Conservation (phyloP, 352 stramenopile species). For the Globisporangium okanoganense region DNA sequence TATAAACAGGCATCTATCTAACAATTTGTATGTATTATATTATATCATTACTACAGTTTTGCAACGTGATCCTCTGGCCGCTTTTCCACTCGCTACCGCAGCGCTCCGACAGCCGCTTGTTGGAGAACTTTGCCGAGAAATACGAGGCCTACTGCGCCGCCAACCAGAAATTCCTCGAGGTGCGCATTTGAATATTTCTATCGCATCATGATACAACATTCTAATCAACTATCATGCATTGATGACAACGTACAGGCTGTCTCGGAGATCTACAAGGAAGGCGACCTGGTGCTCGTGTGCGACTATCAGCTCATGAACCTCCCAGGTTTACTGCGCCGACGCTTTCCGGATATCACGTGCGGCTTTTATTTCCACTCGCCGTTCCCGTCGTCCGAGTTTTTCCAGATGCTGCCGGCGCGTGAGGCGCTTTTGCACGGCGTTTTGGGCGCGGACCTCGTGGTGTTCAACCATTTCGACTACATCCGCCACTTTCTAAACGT, state of each 20-base stretch:
- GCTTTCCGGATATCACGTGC: conserved; percentile 75
- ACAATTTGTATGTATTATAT: too few species aligned
- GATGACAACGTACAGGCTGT: too few species aligned
- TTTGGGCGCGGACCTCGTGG: conserved; percentile 80
- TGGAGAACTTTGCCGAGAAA: conserved; percentile 83
- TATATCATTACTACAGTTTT: conserved; percentile 44
- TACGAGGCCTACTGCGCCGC: conserved; percentile 87
- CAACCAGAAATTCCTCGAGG: conserved; percentile 86
- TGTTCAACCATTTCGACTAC: conserved; percentile 91
- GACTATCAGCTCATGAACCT: conserved; percentile 90
- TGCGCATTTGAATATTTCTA: conserved; percentile 8
- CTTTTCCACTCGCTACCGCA: conserved; percentile 89
- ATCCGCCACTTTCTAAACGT: conserved; percentile 85
- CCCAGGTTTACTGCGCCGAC: conserved; percentile 65
- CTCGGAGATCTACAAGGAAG: conserved; percentile 80
- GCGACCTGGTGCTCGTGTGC: conserved; percentile 84
- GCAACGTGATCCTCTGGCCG: conserved; percentile 88
- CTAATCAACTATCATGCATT: too few species aligned
- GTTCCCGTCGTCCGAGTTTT: conserved; percentile 90
- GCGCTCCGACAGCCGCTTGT: conserved; percentile 58
- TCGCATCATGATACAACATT: too few species aligned
- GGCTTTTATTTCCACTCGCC: conserved; percentile 90
- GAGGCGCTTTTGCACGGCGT: conserved; percentile 79
- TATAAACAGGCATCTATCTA: too few species aligned
- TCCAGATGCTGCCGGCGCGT: conserved; percentile 83